Evolutionary conservation across 768 basidiomycete species (phyloP).

Genomic region (Megacollybia marginata): DNA sequence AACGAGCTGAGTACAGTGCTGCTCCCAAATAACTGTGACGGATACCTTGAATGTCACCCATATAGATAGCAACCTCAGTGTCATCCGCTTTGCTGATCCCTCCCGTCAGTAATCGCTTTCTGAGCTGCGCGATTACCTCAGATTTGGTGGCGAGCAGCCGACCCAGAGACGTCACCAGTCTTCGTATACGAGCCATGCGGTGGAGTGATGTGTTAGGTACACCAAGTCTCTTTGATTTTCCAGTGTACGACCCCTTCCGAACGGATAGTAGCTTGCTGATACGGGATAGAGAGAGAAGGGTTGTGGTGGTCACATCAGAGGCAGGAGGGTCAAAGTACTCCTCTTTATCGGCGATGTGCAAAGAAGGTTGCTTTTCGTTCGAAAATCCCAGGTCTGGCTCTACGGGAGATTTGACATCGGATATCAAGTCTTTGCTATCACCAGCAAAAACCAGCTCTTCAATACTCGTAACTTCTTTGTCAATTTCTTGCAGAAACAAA

Average conservation of each 20-base stretch:
- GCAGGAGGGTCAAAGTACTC: no score
- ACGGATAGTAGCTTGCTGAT: no score
- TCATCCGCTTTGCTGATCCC: constrained; percentile 40
- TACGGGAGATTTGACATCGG: not conserved
- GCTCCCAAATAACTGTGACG: not conserved
- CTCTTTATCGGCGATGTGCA: no score
- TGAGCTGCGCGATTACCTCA: constrained; percentile 72
- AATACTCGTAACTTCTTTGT: constrained; percentile 71
- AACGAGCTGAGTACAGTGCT: constrained; percentile 4
- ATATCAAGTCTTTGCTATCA: not conserved
- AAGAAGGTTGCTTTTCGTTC: not conserved
- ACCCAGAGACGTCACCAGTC: constrained; percentile 71
- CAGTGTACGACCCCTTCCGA: no score
- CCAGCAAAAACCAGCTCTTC: constrained; percentile 52
- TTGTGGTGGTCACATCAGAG: no score
- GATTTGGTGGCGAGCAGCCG: constrained; percentile 74
- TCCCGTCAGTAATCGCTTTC: constrained; percentile 57
- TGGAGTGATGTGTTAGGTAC: constrained; percentile 46
- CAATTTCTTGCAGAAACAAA: constrained; percentile 74
- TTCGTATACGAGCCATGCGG: constrained; percentile 73
- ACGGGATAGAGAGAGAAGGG: no score
- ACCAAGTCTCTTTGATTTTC: constrained; percentile 9
- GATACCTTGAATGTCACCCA: constrained; percentile 87
- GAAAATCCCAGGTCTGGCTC: not conserved
- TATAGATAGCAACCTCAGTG: constrained; percentile 73